Evolutionary conservation across 2,329 filamentous ascomycete species (phyloP), one percentile per base, ranked within the genome.

Genomic region (Gnomoniopsis sp.): DNA sequence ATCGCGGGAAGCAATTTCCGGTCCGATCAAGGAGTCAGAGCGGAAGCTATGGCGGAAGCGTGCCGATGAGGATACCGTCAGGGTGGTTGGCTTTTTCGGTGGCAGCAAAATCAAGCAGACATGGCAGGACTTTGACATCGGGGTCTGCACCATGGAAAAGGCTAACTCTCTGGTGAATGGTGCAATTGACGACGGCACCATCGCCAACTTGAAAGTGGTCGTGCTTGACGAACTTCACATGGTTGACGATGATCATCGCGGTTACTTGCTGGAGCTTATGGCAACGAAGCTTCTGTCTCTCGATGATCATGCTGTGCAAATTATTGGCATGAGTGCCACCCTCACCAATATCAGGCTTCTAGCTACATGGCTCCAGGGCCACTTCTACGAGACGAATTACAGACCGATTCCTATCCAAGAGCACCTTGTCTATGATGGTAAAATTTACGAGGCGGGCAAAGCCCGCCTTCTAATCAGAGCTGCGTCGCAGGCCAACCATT

Each of bases 191-290:
- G 87, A 92, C 62, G 85, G 82, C 67, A 84, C 79, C 3, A 81
- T 91, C 60, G 75, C 79, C n/a, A 79, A 85, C 21, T 74, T 93
- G 47, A 83, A 82, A 49, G 77, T 86, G 12, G 83, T 91, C 19
- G 87, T 92, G 15, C 76, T 92, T 36, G 89, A 93, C 66, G 89
- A 93, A 68, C 74, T 92, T n/a, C 89, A 93, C 69, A 91, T 93
- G 88, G 79, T 92, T 48, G 87, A 91, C 65, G 89, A 92, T 68
- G 87, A 88, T 62, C 82, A 87, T 64, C 84, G 89, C 14, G 89
- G 89, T 3, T 92, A 92, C 68, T 77, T 92, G 1, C 75, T 92
- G 56, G 89, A 93, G 68, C 75, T 92, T 6, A 84, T 91, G 72
- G 85, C 87, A 6, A 89, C 88, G 3, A 92, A 92, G 67, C 68